phyloP scores from a whole-genome alignment of 345 rosid species.

The Triadica sebifera region DNA sequence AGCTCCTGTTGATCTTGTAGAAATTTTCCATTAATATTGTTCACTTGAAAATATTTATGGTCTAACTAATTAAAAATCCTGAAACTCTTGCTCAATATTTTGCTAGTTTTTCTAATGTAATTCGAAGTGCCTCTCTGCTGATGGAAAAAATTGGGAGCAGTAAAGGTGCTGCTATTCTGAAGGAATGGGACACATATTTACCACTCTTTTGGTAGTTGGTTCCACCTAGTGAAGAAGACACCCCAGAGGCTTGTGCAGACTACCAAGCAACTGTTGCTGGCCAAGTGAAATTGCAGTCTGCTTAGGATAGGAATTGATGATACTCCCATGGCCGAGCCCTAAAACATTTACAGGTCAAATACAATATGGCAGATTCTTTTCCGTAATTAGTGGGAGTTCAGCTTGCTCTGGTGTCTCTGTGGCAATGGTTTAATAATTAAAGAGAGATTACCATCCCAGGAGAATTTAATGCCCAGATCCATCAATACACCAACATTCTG shows the following conservation, averaged over 20 bases:
- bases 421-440: neutral
- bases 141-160: slow-evolving; percentile 94
- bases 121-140: slow-evolving; percentile 6
- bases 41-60: neutral
- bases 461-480: neutral
- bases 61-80: neutral
- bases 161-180: slow-evolving; percentile 69
- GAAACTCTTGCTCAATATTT: neutral
- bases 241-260: slow-evolving; percentile 86
- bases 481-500: slow-evolving; percentile 12
- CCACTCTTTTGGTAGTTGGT: slow-evolving; percentile 93
- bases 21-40: neutral
- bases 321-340: too few species aligned
- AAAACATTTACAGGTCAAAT: slow-evolving; percentile 28
- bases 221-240: slow-evolving; percentile 99
- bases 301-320: slow-evolving; percentile 19
- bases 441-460: neutral
- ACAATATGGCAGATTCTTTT: slow-evolving; percentile 7
- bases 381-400: neutral
- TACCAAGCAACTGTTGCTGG: slow-evolving; percentile 65
- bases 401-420: neutral
- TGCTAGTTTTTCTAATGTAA: neutral
- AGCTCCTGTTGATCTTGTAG: neutral
- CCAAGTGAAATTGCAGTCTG: slow-evolving; percentile 67
- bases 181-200: slow-evolving; percentile 79